Conservation (phyloP, 2,329 filamentous ascomycete genomes). For the Penicillium fuscoglaucum region DNA sequence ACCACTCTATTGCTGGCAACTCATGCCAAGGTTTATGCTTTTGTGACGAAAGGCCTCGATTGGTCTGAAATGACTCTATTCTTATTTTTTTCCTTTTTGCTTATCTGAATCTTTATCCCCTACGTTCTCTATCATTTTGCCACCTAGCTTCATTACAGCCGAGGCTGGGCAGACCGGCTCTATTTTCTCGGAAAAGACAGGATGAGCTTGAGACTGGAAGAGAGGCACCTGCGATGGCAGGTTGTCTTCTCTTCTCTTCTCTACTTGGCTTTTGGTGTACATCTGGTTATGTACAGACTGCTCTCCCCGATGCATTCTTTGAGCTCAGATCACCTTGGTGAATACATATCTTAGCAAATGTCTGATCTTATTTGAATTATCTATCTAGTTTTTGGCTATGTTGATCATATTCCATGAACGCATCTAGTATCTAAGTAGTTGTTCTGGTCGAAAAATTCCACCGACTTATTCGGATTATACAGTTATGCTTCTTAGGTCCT, state of each 20-base stretch:
- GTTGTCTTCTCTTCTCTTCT: conserved; percentile 6
- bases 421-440: neutral
- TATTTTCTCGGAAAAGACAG: conserved; percentile 4
- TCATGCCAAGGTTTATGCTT: conserved; percentile 9
- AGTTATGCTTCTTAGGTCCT: neutral
- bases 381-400: conserved; percentile 7
- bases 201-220: conserved; percentile 4
- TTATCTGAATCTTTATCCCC: conserved; percentile 1
- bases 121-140: conserved; percentile 5
- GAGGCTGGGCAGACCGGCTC: conserved; percentile 6
- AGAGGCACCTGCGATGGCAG: conserved; percentile 2
- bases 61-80: conserved; percentile 26
- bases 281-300: conserved; percentile 28
- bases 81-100: conserved; percentile 5
- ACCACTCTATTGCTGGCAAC: conserved; percentile 12
- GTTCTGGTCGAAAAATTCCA: neutral
- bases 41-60: conserved; percentile 25
- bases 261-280: conserved; percentile 20
- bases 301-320: conserved; percentile 5
- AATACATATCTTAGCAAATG: conserved; percentile 20
- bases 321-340: conserved; percentile 10
- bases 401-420: conserved; percentile 4
- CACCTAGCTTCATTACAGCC: neutral
- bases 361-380: conserved; percentile 2
- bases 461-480: neutral